Conservation (phyloP, 2,329 filamentous ascomycete genomes). For the Rhinocladiella mackenziei region DNA sequence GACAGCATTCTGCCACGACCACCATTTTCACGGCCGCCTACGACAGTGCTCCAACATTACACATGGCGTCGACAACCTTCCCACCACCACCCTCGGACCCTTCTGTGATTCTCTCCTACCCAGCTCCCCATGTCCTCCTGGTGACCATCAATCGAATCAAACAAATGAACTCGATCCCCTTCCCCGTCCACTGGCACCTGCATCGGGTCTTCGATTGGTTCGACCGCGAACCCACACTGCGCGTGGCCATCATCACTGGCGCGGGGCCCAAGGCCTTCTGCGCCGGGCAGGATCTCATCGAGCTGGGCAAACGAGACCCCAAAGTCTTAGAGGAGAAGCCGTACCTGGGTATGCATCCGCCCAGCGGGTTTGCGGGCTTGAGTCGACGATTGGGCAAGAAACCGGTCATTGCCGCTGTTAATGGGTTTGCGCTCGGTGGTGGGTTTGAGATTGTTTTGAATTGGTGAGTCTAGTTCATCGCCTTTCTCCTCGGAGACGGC, state of each 20-base stretch:
- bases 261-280: conserved; percentile 44
- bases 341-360: conserved; percentile 29
- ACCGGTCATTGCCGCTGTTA: conserved; percentile 71
- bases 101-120: conserved; percentile 37
- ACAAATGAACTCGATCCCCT: conserved; percentile 45
- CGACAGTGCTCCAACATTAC: too few relatives aligned
- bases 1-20: too few relatives aligned
- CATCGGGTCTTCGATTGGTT: conserved; percentile 45
- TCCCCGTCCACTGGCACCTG: conserved; percentile 41
- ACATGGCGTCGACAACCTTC: too few relatives aligned
- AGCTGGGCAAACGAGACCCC: conserved; percentile 32
- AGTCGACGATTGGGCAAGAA: conserved; percentile 65
- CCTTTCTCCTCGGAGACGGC: too few relatives aligned
- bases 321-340: conserved; percentile 31
- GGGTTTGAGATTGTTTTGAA: conserved; percentile 63
- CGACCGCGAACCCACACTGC: conserved; percentile 42
- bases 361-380: conserved; percentile 40
- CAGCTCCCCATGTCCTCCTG: conserved; percentile 45
- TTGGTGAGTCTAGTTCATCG: conserved; percentile 23
- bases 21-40: too few relatives aligned
- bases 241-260: conserved; percentile 44
- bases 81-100: conserved; percentile 16
- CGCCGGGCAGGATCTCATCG: conserved; percentile 46
- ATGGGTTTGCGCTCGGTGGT: conserved; percentile 70
- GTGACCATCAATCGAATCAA: conserved; percentile 45